Evolutionary conservation across 345 rosid genomes (phyloP).

Genomic region (Eucalyptus rudis): DNA sequence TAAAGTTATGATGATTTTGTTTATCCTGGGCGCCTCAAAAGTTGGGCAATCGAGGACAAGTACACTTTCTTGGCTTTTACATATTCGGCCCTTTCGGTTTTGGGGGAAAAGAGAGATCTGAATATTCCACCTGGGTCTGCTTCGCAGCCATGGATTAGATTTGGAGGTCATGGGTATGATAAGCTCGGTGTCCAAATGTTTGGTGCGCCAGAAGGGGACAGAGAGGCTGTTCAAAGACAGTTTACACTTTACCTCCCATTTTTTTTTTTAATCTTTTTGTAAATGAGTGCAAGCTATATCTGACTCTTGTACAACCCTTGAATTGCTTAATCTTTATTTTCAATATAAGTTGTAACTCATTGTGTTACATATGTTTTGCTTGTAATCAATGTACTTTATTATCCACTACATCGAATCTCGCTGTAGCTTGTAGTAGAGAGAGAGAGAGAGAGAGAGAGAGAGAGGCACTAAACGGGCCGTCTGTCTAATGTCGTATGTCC

Average conservation of each 20-base stretch:
- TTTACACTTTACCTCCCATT: not conserved
- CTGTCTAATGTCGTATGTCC: too few species aligned
- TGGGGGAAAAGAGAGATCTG: not conserved
- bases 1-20: not conserved
- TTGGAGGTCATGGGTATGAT: not conserved
- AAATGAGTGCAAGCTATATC: not conserved
- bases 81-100: not conserved
- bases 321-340: not conserved
- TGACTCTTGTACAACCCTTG: not conserved
- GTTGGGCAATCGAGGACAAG: not conserved
- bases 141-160: not conserved
- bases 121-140: not conserved
- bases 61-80: not conserved
- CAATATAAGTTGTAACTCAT: not conserved
- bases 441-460: too few species aligned
- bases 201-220: not conserved
- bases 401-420: not conserved
- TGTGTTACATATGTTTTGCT: not conserved
- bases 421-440: not conserved
- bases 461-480: too few species aligned
- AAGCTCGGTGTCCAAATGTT: not conserved
- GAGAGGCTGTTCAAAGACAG: not conserved
- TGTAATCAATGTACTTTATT: not conserved
- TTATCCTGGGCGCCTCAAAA: not conserved
- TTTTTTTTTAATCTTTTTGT: not conserved